phyloP scores from a whole-genome alignment of 441 rosid genomes.

The Jatropha podagrica region DNA sequence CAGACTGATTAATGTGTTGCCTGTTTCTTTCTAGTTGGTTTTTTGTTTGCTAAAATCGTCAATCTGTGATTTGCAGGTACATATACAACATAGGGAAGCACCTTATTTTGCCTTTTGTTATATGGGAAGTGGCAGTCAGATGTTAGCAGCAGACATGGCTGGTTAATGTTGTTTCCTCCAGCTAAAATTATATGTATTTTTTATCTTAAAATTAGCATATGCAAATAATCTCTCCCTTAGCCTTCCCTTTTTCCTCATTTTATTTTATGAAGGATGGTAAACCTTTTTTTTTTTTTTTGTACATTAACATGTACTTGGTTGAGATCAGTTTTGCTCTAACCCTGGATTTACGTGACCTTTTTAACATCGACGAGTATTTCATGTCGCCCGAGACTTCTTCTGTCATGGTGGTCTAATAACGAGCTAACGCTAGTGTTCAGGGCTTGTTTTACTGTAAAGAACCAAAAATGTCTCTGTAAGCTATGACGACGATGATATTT shows the following conservation, averaged over 20 bases:
- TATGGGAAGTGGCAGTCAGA: conserved; percentile 17
- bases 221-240: neutral
- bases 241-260: no score
- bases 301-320: neutral
- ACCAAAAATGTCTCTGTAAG: neutral
- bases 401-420: neutral
- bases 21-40: neutral
- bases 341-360: neutral
- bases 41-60: neutral
- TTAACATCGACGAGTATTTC: neutral
- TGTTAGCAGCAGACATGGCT: conserved; percentile 16
- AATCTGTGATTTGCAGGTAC: conserved; percentile 29
- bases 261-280: conserved; percentile 19
- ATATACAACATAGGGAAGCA: conserved; percentile 25
- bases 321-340: neutral
- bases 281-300: conserved; percentile 9
- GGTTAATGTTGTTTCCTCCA: conserved; percentile 31
- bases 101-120: conserved; percentile 24
- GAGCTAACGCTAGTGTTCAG: no score
- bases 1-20: neutral
- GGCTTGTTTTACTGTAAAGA: neutral
- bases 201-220: neutral
- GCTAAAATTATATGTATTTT: conserved; percentile 15
- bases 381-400: neutral
- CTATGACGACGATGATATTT: neutral